Evolutionary conservation across 495 filamentous ascomycete species (phyloP).

Genomic region (Penicillium goetzii): DNA sequence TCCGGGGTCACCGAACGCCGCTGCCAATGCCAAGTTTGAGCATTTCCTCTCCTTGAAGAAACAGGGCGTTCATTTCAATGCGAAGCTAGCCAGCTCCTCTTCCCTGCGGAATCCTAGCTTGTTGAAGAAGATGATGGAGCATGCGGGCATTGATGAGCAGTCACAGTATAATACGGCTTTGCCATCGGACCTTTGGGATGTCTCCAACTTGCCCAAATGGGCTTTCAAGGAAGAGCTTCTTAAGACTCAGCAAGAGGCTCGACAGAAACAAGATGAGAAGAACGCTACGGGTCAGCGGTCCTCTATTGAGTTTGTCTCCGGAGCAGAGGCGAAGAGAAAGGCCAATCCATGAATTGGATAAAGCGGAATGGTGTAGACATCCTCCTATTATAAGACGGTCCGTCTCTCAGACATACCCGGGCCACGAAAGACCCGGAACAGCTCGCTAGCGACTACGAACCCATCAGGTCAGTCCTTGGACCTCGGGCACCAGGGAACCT

Average conservation of each 20-base stretch:
- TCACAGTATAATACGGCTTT: conserved; percentile 81
- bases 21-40: conserved; percentile 72
- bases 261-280: conserved; percentile 62
- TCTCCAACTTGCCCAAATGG: conserved; percentile 63
- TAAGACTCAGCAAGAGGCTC: conserved; percentile 63
- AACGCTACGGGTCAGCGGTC: conserved; percentile 57
- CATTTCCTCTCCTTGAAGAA: conserved; percentile 86
- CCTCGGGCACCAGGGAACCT: not conserved
- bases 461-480: not conserved
- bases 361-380: not conserved
- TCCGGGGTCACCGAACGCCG: conserved; percentile 68
- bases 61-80: conserved; percentile 89
- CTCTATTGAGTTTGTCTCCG: conserved; percentile 77
- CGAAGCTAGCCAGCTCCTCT: conserved; percentile 69
- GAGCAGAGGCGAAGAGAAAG: conserved; percentile 21
- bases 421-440: not conserved
- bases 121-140: conserved; percentile 75
- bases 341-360: conserved; percentile 13
- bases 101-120: conserved; percentile 82
- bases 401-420: not conserved
- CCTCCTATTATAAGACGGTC: not conserved
- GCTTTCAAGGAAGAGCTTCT: conserved; percentile 76
- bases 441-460: not conserved
- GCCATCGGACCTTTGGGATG: conserved; percentile 67
- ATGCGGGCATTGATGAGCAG: conserved; percentile 69